phyloP scores from a whole-genome alignment of 768 basidiomycete genomes.

The Dacryopinax spathularia region DNA sequence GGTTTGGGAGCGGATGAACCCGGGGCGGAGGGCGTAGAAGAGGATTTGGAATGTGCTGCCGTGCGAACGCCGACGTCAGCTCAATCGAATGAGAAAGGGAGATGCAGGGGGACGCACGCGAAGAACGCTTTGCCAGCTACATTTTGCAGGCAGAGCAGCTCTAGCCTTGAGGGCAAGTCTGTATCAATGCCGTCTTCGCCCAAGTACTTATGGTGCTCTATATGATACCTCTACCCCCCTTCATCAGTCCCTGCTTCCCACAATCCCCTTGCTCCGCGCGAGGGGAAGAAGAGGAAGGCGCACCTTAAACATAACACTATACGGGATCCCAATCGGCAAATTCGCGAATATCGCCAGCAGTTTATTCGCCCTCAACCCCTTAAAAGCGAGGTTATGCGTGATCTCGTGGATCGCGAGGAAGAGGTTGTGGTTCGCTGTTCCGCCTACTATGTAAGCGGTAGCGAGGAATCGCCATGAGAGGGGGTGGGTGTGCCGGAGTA shows the following conservation, averaged over 20 bases:
- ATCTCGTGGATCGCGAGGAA: slow-evolving; percentile 99
- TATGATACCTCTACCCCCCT: slow-evolving; percentile 58
- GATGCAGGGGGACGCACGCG: slow-evolving; percentile 42
- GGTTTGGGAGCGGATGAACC: slow-evolving; percentile 72
- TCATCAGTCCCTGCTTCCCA: not conserved
- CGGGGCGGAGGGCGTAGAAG: slow-evolving; percentile 93
- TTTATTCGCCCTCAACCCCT: slow-evolving; percentile 68
- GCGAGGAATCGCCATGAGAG: slow-evolving; percentile 58
- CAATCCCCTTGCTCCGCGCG: no score
- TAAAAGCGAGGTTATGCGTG: slow-evolving; percentile 92
- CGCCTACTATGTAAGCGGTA: slow-evolving; percentile 74
- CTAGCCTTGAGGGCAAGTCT: slow-evolving; percentile 77
- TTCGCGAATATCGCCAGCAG: slow-evolving; percentile 82
- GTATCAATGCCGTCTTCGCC: slow-evolving; percentile 96
- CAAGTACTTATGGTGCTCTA: slow-evolving; percentile 90
- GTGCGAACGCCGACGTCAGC: not conserved
- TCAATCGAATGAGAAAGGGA: not conserved
- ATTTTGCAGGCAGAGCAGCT: slow-evolving; percentile 78
- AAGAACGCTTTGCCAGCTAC: slow-evolving; percentile 98
- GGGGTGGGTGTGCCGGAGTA: slow-evolving; percentile 53
- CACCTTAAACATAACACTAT: slow-evolving; percentile 90
- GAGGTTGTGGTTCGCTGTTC: slow-evolving; percentile 92
- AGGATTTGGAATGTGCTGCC: slow-evolving; percentile 88
- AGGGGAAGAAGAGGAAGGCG: slow-evolving; percentile 9
- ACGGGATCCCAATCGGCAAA: slow-evolving; percentile 85